Evolutionary conservation across 1,284 basidiomycete species (phyloP).

Genomic region (Mycena sp.): DNA sequence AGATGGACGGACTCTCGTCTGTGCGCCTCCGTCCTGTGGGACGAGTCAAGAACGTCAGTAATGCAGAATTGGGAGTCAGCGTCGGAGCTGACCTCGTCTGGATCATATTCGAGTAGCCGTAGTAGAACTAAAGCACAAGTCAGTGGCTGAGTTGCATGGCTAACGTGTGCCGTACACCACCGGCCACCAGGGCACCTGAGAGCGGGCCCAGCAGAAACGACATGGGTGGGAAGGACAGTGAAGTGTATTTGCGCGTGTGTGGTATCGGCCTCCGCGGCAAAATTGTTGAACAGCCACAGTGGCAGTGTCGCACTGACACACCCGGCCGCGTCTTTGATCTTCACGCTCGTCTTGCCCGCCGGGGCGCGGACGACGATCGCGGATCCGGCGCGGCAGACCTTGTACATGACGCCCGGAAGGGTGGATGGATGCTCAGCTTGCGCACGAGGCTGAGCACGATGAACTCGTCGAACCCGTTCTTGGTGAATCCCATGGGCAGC

Average conservation of each 20-base stretch:
- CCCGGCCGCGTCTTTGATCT: background rate
- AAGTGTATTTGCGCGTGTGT: background rate
- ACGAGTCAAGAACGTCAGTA: background rate
- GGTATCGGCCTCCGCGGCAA: background rate
- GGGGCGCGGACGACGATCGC: background rate
- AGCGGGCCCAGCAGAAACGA: conserved; percentile 64
- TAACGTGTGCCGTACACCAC: conserved; percentile 52
- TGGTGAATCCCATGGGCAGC: background rate
- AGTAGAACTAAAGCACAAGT: conserved; percentile 57
- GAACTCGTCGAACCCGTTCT: background rate
- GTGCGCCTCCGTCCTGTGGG: conserved; percentile 58
- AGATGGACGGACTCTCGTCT: conserved; percentile 55
- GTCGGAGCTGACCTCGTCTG: conserved; percentile 52
- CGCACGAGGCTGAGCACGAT: background rate
- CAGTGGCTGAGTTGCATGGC: background rate
- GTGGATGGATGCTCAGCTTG: background rate
- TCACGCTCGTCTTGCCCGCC: background rate
- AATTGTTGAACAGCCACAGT: no score
- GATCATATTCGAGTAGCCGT: conserved; percentile 68
- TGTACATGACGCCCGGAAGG: conserved; percentile 4
- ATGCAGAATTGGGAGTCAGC: background rate
- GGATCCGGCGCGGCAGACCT: background rate
- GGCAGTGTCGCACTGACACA: no score
- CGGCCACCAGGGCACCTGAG: conserved; percentile 66
- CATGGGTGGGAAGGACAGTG: conserved; percentile 49